Percentiles rank a stretch among this genome's conserved stretches.
Evolutionary conservation across 257 asterid species (phyloP).

Genomic region (Solanum megistacrolobum): DNA sequence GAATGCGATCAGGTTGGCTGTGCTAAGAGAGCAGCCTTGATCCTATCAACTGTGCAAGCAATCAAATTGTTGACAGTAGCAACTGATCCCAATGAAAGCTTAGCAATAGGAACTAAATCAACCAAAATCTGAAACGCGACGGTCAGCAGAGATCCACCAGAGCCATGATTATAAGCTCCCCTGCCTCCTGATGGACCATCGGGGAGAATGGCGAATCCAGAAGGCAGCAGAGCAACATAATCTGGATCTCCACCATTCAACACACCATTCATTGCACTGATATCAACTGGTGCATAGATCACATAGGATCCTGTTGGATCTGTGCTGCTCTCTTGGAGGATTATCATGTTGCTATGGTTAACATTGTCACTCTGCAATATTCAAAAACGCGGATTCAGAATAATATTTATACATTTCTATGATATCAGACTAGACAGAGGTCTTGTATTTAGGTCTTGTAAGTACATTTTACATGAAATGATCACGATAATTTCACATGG

Average conservation of each 20-base stretch:
- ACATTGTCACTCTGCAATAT: slow-evolving; percentile 8
- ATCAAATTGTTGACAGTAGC: slow-evolving; percentile 18
- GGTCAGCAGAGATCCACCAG: slow-evolving; percentile 38
- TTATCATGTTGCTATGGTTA: slow-evolving; percentile 10
- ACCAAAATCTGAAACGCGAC: slow-evolving; percentile 43
- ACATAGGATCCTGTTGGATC: slow-evolving; percentile 38
- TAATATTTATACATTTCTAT: neutral
- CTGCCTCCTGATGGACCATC: slow-evolving; percentile 21
- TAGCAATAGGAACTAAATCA: slow-evolving; percentile 21
- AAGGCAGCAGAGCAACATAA: slow-evolving; percentile 32
- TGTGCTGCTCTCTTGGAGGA: slow-evolving; percentile 34
- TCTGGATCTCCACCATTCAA: slow-evolving; percentile 27
- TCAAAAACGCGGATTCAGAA: neutral
- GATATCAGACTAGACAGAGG: neutral
- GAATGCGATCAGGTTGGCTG: neutral
- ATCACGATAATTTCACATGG: neutral
- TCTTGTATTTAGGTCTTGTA: neutral
- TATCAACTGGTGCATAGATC: slow-evolving; percentile 37
- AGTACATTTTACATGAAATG: neutral
- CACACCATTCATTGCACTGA: slow-evolving; percentile 7
- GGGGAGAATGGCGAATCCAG: slow-evolving; percentile 55
- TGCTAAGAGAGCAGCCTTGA: slow-evolving; percentile 15
- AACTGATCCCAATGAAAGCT: slow-evolving; percentile 20
- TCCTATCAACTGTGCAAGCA: slow-evolving; percentile 22
- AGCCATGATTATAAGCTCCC: neutral